Evolutionary conservation across 345 rosid species (phyloP).

Genomic region (Ceriops zippeliana): DNA sequence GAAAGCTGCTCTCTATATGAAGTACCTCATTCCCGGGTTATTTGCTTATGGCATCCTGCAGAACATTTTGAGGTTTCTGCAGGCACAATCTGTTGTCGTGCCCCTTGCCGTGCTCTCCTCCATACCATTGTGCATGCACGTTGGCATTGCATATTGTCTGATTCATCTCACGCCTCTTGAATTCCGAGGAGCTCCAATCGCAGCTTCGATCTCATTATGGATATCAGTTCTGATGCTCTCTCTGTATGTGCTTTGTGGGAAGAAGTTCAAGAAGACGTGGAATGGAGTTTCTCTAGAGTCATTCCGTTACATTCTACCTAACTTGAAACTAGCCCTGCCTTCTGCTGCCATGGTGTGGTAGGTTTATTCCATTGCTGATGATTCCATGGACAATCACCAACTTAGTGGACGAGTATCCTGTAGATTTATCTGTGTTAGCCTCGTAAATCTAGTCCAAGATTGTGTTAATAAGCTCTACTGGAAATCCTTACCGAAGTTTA

Average conservation of each 20-base stretch:
- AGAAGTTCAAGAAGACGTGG: slow-evolving; percentile 21
- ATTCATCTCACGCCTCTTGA: slow-evolving; percentile 14
- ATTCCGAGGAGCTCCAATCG: slow-evolving; percentile 18
- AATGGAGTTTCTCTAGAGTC: slow-evolving; percentile 19
- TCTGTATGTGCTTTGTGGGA: neutral
- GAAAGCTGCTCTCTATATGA: slow-evolving; percentile 16
- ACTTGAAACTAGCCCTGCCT: slow-evolving; percentile 25
- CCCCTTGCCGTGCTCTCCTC: slow-evolving; percentile 13
- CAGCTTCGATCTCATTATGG: slow-evolving; percentile 21
- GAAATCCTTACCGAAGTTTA: too few species aligned
- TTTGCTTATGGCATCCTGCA: slow-evolving; percentile 23
- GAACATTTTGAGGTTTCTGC: slow-evolving; percentile 24
- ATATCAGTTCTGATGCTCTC: slow-evolving; percentile 4
- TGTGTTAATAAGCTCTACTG: too few species aligned
- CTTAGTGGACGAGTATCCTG: too few species aligned
- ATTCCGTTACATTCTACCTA: slow-evolving; percentile 7
- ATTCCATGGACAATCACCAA: too few species aligned
- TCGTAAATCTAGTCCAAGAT: too few species aligned
- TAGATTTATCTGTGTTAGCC: too few species aligned
- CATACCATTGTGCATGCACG: slow-evolving; percentile 12
- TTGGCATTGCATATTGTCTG: slow-evolving; percentile 17
- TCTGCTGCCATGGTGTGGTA: slow-evolving; percentile 35
- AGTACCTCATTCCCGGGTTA: slow-evolving; percentile 23
- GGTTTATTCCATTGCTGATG: neutral
- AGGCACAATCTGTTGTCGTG: slow-evolving; percentile 18